Percentiles rank a stretch among this genome's conserved stretches.
These are phyloP conservation scores for Podospora conica DNA, from an alignment of 495 filamentous ascomycete genomes.

Conservation along the genomic window DNA sequence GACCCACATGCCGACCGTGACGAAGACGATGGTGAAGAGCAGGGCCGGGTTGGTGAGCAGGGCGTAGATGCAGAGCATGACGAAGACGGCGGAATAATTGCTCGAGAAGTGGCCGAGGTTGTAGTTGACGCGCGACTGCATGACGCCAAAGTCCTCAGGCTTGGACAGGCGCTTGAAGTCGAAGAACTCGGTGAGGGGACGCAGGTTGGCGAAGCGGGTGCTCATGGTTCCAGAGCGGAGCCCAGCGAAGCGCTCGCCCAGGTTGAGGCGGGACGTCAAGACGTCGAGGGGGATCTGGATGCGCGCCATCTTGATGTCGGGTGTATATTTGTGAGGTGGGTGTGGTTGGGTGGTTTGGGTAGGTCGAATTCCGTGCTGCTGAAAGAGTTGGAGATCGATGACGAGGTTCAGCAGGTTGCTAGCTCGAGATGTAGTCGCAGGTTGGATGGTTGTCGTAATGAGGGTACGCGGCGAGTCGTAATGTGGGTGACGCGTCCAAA, in stretches of 20 bases:
- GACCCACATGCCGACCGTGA: conserved; percentile 76
- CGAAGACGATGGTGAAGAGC: conserved; percentile 86
- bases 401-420: not conserved
- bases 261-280: conserved; percentile 82
- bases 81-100: conserved; percentile 93
- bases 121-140: conserved; percentile 94
- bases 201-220: conserved; percentile 85
- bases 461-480: not conserved
- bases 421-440: not conserved
- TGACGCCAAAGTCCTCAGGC: conserved; percentile 81
- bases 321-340: not conserved
- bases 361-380: not conserved
- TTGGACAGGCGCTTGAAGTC: conserved; percentile 94
- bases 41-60: conserved; percentile 76
- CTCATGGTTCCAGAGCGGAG: conserved; percentile 69
- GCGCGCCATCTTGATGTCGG: conserved; percentile 58
- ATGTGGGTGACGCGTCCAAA: not conserved
- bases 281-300: conserved; percentile 88
- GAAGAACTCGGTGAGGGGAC: conserved; percentile 86
- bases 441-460: not conserved
- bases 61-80: conserved; percentile 93
- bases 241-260: conserved; percentile 66
- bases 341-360: not conserved
- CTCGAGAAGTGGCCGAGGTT: conserved; percentile 95
- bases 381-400: not conserved